Base-by-base conservation (phyloP, 306 rosid genomes). In the Rosa rugosa region DNA sequence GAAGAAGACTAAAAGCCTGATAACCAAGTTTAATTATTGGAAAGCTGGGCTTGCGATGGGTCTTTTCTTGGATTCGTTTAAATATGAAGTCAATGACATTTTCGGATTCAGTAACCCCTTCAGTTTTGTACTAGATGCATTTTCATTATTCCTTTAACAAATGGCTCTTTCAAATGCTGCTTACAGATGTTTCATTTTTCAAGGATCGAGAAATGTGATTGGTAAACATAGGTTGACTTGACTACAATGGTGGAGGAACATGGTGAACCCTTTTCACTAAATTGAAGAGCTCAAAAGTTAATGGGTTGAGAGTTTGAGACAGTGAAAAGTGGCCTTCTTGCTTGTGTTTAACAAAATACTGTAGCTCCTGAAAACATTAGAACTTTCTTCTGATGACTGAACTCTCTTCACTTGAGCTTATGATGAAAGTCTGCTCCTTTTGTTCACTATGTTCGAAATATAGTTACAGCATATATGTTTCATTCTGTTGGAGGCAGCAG, bases 41-140 rank as follows among this genome's bases (percentile, higher is more conserved):
- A 94, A 94, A 81, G 90, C 97, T 69, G 99, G 99, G 74, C 97
- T 94, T 73, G 87, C 93, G 4, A 63, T 94, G 47, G 97, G 99
- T 75, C 99, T 94, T 79, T 92, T 94, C 94, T 87, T 94, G 90
- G 99, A 94, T 90, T 94, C 99, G 14, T 92, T 94, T 77, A 92
- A 94, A 69, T 94, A 87, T 75, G 87, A 88, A 84, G 79, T 83
- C 83, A 81, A 80, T 53, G 84, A 80, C 71, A 76, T 81, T 76
- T 78, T 84, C 16, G 91, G 84, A 53, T 77, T 82, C 46, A 53
- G 78, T 71, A 69, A 74, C 69, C 80, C 76, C 79, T 70, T 84
- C 85, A 44, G 69, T 71, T 79, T 71, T 44, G 80, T 76, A 76
- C 40, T 72, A 36, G 79, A 83, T 47, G n/a, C 68, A 47, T 63